phyloP scores from a whole-genome alignment of 2,329 filamentous ascomycete species.

The Emydomyces testavorans region DNA sequence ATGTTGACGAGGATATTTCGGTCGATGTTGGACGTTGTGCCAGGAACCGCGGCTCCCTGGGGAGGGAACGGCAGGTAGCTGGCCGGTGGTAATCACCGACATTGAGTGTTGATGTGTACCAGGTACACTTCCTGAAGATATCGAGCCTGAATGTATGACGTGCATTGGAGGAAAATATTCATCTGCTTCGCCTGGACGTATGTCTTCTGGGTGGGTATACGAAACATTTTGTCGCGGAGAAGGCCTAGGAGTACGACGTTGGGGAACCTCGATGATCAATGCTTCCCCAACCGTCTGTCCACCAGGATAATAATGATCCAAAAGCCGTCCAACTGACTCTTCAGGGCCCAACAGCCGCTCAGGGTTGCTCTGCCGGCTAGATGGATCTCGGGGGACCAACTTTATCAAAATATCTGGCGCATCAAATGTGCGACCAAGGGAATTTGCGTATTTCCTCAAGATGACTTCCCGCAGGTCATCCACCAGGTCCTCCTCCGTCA shows the following conservation, averaged over 20 bases:
- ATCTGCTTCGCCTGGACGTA: slow-evolving; percentile 54
- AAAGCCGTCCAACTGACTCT: slow-evolving; percentile 63
- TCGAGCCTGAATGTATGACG: slow-evolving; percentile 32
- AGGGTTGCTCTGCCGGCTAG: slow-evolving; percentile 34
- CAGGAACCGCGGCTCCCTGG: slow-evolving; percentile 56
- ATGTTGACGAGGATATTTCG: slow-evolving; percentile 56
- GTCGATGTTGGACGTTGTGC: slow-evolving; percentile 45
- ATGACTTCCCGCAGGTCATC: slow-evolving; percentile 92
- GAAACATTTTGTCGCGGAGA: slow-evolving; percentile 52
- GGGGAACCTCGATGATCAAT: slow-evolving; percentile 75
- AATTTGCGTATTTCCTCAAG: slow-evolving; percentile 85
- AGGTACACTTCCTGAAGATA: slow-evolving; percentile 33
- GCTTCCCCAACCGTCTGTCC: slow-evolving; percentile 84
- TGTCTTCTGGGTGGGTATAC: slow-evolving; percentile 48
- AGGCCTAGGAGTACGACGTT: slow-evolving; percentile 62
- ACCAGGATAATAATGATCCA: slow-evolving; percentile 74
- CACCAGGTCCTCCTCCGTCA: slow-evolving; percentile 78
- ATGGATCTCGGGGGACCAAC: slow-evolving; percentile 56
- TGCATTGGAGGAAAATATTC: slow-evolving; percentile 76
- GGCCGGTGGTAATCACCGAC: slow-evolving; percentile 66
- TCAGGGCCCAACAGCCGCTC: slow-evolving; percentile 73
- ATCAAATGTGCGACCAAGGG: slow-evolving; percentile 77
- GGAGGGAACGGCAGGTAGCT: slow-evolving; percentile 68
- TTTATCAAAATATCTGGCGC: slow-evolving; percentile 76
- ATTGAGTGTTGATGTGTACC: slow-evolving; percentile 48